A percentile compares a stretch with the other conserved stretches of the same genome.
phyloP scores from a whole-genome alignment of 2,329 filamentous ascomycete genomes.

The Ophiostoma pallidulum region DNA sequence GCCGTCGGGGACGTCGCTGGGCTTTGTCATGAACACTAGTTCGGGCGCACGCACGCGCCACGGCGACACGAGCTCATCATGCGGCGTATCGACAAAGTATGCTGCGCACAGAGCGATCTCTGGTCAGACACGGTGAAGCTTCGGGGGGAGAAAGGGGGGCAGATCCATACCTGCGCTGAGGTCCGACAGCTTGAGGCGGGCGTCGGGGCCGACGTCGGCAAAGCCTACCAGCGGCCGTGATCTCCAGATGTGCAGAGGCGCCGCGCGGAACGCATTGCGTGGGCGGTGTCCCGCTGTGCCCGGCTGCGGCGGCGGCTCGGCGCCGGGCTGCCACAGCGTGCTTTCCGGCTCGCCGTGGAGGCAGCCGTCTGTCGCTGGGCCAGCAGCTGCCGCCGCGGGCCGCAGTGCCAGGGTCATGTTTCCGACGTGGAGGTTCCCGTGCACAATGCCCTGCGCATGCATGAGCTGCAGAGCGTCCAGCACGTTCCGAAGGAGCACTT shows the following conservation, averaged over 20 bases:
- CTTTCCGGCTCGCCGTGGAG: not conserved
- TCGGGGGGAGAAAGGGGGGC: constrained; percentile 26
- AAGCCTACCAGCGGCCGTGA: not conserved
- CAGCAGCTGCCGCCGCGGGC: too few relatives aligned
- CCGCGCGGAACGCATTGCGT: not conserved
- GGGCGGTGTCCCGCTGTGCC: not conserved
- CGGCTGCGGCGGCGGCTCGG: not conserved
- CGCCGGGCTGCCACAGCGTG: not conserved
- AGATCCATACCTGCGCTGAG: not conserved
- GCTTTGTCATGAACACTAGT: not conserved
- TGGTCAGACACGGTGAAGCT: too few relatives aligned
- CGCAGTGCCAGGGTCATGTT: constrained; percentile 17
- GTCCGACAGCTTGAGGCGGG: constrained; percentile 2
- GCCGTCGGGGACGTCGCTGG: not conserved
- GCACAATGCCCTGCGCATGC: constrained; percentile 10
- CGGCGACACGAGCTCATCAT: not conserved
- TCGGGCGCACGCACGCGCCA: not conserved
- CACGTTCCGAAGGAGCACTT: not conserved
- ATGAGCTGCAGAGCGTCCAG: constrained; percentile 7
- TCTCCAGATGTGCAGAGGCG: not conserved
- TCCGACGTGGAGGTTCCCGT: constrained; percentile 13
- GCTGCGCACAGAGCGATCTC: constrained; percentile 18
- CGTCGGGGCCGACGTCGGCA: not conserved
- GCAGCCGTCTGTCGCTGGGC: too few relatives aligned
- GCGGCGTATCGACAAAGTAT: not conserved